Evolutionary conservation across 2,329 filamentous ascomycete genomes (phyloP).

Genomic region (Sclerotinia spermophila): DNA sequence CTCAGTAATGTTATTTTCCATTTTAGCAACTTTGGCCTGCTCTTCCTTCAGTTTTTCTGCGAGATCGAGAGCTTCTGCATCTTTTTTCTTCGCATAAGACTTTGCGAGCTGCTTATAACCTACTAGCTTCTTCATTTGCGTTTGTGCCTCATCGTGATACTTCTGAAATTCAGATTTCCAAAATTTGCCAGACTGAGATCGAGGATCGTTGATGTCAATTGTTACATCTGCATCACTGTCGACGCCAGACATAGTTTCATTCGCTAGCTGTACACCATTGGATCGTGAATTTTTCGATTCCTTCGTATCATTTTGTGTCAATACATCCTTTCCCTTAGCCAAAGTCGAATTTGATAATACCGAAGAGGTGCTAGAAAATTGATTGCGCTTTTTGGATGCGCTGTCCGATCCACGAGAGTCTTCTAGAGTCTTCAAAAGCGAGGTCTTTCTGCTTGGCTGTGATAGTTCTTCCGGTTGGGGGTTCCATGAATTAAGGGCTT

Average conservation of each 20-base stretch:
- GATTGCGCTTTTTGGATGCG: slow-evolving; percentile 22
- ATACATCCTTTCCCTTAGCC: background rate
- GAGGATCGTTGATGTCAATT: slow-evolving; percentile 67
- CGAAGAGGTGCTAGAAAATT: slow-evolving; percentile 8
- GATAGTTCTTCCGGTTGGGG: slow-evolving; percentile 22
- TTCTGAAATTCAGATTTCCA: slow-evolving; percentile 76
- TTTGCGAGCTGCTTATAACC: slow-evolving; percentile 78
- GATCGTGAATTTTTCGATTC: slow-evolving; percentile 16
- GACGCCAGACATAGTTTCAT: slow-evolving; percentile 33
- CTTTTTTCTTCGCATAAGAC: slow-evolving; percentile 74
- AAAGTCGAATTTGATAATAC: slow-evolving; percentile 8
- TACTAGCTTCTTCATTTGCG: slow-evolving; percentile 72
- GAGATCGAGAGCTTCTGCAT: slow-evolving; percentile 65
- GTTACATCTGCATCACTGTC: slow-evolving; percentile 58
- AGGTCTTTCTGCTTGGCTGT: slow-evolving; percentile 40
- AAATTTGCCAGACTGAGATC: slow-evolving; percentile 71
- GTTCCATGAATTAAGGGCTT: slow-evolving; percentile 35
- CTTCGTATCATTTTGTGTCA: background rate
- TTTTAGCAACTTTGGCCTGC: slow-evolving; percentile 58
- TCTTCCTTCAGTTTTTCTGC: slow-evolving; percentile 64
- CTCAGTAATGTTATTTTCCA: slow-evolving; percentile 61
- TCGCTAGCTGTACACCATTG: slow-evolving; percentile 23
- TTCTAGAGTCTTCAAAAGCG: slow-evolving; percentile 47
- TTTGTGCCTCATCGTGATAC: slow-evolving; percentile 68
- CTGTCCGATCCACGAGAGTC: slow-evolving; percentile 38